These are phyloP conservation scores for Leccinum incarnatum DNA, from an alignment of 768 basidiomycete genomes.

Conservation along the genomic window DNA sequence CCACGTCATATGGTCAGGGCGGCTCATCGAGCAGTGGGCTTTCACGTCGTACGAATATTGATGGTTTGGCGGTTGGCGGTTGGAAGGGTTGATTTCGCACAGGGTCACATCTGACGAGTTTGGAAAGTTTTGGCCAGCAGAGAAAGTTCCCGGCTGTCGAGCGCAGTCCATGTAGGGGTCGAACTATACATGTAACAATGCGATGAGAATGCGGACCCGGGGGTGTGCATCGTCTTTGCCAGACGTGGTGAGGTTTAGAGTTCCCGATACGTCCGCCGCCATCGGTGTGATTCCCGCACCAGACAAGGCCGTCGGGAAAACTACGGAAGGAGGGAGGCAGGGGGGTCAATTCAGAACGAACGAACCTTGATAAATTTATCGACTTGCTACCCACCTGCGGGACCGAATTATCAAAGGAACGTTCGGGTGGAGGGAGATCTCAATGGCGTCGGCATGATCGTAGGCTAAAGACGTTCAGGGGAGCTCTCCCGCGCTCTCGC, in stretches of 20 bases:
- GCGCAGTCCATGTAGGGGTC: neutral
- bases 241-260: neutral
- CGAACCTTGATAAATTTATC: constrained; percentile 1
- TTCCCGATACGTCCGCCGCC: neutral
- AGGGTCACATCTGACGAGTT: neutral
- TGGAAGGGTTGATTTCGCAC: neutral
- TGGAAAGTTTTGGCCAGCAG: neutral
- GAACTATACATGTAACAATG: neutral
- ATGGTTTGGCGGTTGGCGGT: neutral
- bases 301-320: neutral
- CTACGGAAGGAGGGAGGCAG: neutral
- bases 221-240: neutral
- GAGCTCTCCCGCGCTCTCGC: neutral
- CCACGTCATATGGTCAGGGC: neutral
- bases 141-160: neutral
- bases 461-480: neutral
- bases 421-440: neutral
- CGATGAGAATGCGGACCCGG: neutral
- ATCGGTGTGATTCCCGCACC: neutral
- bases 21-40: neutral
- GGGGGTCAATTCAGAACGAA: neutral
- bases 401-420: constrained; percentile 1
- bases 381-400: neutral
- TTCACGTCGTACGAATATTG: neutral
- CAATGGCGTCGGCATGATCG: neutral